Evolutionary conservation across 108 stramenopile genomes (phyloP), one percentile per base, ranked within the genome.

Genomic region (Schizochytrium sp.): DNA sequence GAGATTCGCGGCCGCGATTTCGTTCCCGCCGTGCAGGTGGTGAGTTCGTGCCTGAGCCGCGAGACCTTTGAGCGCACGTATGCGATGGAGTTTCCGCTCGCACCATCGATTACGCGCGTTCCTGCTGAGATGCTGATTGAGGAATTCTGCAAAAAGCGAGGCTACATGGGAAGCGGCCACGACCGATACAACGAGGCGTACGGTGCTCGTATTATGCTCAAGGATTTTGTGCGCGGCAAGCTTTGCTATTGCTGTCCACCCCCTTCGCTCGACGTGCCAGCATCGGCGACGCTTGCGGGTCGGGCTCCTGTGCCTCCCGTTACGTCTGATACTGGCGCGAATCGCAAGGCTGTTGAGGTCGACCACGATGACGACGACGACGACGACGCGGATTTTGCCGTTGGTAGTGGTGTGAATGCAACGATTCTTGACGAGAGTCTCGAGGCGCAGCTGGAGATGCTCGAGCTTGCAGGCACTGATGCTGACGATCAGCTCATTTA

Each of bases 171-270:
- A 47, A 92, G 96, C 21, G 94, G 97, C 5, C 95, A 96, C 89
- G 97, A 97, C 44, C 96, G 97, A 28, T 95, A 96, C 12, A 98
- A 99, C 91, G 95, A 96, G 87, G 94, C 96, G 58, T 93, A 97
- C 55, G 99, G 97, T 8, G 95, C 97, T 29, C 93, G 98, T 44
- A 92, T 97, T 47, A 90, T 99, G 19, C 93, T 99, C 60, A 97
- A 96, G 92, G 99, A 98, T 90, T 99, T 97, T 91, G 96, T 95
- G 29, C 93, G 95, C 72, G 99, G 98, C 59, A 96, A 94, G 45
- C 90, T 99, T 23, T 89, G 98, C 60, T 99, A 96, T 91, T 97
- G 97, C 88, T 97, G 98, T 88, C 88, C 97, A 43, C 99, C 99
- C 19, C 97, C 98, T 18, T 91, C 41, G 72, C 58, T 41, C 63